phyloP scores from a whole-genome alignment of 768 basidiomycete genomes.

The Trametes meyenii region DNA sequence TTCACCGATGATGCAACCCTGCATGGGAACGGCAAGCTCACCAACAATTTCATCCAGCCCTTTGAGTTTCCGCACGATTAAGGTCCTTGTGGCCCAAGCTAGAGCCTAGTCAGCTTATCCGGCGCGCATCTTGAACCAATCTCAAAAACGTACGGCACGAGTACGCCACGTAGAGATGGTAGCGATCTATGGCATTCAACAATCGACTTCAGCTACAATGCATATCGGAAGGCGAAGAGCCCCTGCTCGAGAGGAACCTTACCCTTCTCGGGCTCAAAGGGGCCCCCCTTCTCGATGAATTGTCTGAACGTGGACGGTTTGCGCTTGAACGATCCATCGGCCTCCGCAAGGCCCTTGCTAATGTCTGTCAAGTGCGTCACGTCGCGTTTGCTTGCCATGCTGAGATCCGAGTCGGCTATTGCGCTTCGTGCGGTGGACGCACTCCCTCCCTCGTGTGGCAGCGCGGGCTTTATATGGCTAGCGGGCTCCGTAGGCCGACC shows the following conservation, averaged over 20 bases:
- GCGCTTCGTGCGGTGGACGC: background rate
- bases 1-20: background rate
- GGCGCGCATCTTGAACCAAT: background rate
- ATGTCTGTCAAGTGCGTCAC: slow-evolving; percentile 51
- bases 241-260: too few relatives aligned
- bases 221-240: too few relatives aligned
- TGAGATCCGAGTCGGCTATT: background rate
- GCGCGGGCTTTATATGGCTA: background rate
- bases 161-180: slow-evolving; percentile 88
- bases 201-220: too few relatives aligned
- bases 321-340: slow-evolving; percentile 71
- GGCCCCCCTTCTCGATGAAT: slow-evolving; percentile 54
- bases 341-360: slow-evolving; percentile 50
- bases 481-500: too few relatives aligned
- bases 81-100: slow-evolving; percentile 94
- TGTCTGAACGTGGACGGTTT: slow-evolving; percentile 56
- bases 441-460: background rate
- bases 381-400: slow-evolving; percentile 28
- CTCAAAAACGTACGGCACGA: slow-evolving; percentile 72
- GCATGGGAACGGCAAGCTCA: slow-evolving; percentile 40
- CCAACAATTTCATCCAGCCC: slow-evolving; percentile 85
- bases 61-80: slow-evolving; percentile 90
- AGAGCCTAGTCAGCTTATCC: slow-evolving; percentile 2
- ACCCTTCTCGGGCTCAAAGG: slow-evolving; percentile 81
- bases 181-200: slow-evolving; percentile 73